These are phyloP conservation scores for Aspergillus asperescens DNA, from an alignment of 495 filamentous ascomycete species.

Conservation along the genomic window DNA sequence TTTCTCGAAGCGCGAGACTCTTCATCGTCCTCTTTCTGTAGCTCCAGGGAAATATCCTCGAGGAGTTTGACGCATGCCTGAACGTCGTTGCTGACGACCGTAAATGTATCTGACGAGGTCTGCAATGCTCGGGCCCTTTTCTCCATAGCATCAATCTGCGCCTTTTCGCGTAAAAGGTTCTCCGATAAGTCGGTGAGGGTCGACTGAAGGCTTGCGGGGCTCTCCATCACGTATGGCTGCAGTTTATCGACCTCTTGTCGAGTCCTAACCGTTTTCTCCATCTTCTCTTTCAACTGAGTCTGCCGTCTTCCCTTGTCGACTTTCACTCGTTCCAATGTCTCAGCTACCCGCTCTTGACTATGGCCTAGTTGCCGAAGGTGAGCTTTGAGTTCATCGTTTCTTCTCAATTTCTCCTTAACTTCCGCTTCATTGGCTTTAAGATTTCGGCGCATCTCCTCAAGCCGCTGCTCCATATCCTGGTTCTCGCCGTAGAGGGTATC, in stretches of 20 bases:
- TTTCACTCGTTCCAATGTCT: slow-evolving; percentile 70
- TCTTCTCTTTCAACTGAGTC: slow-evolving; percentile 72
- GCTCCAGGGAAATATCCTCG: slow-evolving; percentile 75
- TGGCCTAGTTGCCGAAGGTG: slow-evolving; percentile 68
- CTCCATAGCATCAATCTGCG: slow-evolving; percentile 80
- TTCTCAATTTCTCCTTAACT: slow-evolving; percentile 71
- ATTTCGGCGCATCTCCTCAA: slow-evolving; percentile 75
- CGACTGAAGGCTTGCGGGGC: slow-evolving; percentile 72
- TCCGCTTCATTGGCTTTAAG: slow-evolving; percentile 70
- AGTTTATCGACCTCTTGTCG: slow-evolving; percentile 81
- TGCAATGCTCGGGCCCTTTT: slow-evolving; percentile 82
- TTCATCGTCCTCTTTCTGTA: slow-evolving; percentile 88
- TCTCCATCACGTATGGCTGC: slow-evolving; percentile 84
- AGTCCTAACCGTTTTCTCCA: slow-evolving; percentile 51
- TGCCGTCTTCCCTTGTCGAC: slow-evolving; percentile 67
- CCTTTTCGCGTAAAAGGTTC: slow-evolving; percentile 67
- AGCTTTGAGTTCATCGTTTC: slow-evolving; percentile 80
- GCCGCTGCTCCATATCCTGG: slow-evolving; percentile 70
- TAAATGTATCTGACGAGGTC: slow-evolving; percentile 84
- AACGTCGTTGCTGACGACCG: slow-evolving; percentile 76
- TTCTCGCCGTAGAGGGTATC: slow-evolving; percentile 83
- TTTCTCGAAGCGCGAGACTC: slow-evolving; percentile 70
- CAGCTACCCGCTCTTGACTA: slow-evolving; percentile 71
- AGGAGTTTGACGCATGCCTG: slow-evolving; percentile 79
- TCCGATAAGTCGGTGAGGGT: slow-evolving; percentile 76